Percentiles rank a stretch among this genome's conserved stretches.
These are phyloP conservation scores for Lepiota venenata DNA, from an alignment of 768 basidiomycete genomes.

Conservation along the genomic window DNA sequence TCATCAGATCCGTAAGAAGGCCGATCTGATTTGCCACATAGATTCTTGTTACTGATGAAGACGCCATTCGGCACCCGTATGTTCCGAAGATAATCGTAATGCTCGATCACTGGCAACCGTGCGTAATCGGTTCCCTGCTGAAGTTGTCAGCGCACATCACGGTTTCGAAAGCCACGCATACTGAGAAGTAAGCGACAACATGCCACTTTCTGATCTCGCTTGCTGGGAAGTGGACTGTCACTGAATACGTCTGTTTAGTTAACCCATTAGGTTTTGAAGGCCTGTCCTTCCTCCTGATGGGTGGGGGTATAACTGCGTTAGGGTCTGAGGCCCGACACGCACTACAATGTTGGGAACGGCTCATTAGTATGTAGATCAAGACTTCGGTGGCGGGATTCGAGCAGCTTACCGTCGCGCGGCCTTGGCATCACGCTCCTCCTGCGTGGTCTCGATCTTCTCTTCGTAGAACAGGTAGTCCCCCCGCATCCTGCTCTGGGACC, in stretches of 20 bases:
- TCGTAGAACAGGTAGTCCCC: slow-evolving; percentile 84
- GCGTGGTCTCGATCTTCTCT: slow-evolving; percentile 77
- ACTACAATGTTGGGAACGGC: slow-evolving; percentile 27
- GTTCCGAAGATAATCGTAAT: slow-evolving; percentile 68
- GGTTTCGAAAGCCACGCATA: slow-evolving; percentile 27
- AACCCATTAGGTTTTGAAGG: slow-evolving; percentile 79
- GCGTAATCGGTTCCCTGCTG: slow-evolving; percentile 64
- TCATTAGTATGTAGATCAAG: slow-evolving; percentile 12
- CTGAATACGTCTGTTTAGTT: slow-evolving; percentile 84
- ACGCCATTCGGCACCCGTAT: slow-evolving; percentile 67
- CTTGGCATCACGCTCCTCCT: slow-evolving; percentile 76
- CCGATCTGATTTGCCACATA: slow-evolving; percentile 37
- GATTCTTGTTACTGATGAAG: slow-evolving; percentile 67
- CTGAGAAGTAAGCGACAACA: slow-evolving; percentile 80
- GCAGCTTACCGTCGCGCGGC: slow-evolving; percentile 64
- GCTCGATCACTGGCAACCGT: slow-evolving; percentile 67
- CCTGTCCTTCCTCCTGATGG: slow-evolving; percentile 69
- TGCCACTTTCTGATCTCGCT: slow-evolving; percentile 73
- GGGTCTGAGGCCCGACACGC: slow-evolving; percentile 62
- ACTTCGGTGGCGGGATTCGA: not conserved
- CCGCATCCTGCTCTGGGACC: slow-evolving; percentile 85
- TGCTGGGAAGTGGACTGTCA: slow-evolving; percentile 63
- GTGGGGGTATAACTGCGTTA: slow-evolving; percentile 50
- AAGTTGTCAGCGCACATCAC: slow-evolving; percentile 9
- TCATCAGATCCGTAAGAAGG: slow-evolving; percentile 46